A percentile compares a stretch with the other conserved stretches of the same genome.
Evolutionary conservation across 176 grass and related monocot species (phyloP).

Genomic region (Eleusine coracana): DNA sequence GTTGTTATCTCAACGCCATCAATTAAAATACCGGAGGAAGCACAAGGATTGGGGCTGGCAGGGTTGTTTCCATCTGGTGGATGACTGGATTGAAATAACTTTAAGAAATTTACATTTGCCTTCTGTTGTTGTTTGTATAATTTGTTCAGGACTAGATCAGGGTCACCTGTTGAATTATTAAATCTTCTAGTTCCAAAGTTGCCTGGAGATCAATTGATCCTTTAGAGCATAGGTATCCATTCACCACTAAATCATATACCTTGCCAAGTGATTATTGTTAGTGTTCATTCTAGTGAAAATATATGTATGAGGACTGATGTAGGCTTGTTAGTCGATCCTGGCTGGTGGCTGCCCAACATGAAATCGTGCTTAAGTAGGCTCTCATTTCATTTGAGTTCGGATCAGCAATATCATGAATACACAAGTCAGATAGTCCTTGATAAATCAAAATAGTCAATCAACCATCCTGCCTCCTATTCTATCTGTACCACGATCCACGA

Average conservation of each 20-base stretch:
- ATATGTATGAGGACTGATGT: background rate
- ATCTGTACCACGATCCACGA: background rate
- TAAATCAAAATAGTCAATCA: background rate
- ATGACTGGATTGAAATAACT: no score
- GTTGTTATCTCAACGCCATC: no score
- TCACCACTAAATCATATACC: background rate
- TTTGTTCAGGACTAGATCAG: no score
- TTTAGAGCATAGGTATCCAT: background rate
- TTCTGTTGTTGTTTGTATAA: no score
- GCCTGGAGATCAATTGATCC: background rate
- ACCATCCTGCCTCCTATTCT: no score
- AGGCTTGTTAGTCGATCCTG: background rate
- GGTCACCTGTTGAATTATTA: background rate
- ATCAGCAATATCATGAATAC: background rate
- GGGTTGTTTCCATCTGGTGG: no score
- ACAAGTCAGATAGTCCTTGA: background rate
- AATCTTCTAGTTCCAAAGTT: background rate
- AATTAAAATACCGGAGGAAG: no score
- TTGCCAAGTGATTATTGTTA: background rate
- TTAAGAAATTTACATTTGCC: no score
- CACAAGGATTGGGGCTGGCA: no score
- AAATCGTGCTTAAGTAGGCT: background rate
- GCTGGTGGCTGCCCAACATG: background rate
- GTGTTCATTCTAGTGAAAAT: background rate
- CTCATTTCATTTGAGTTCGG: background rate